Evolutionary conservation across 2,329 filamentous ascomycete species (phyloP).

Genomic region (Phialemoniopsis sp.): DNA sequence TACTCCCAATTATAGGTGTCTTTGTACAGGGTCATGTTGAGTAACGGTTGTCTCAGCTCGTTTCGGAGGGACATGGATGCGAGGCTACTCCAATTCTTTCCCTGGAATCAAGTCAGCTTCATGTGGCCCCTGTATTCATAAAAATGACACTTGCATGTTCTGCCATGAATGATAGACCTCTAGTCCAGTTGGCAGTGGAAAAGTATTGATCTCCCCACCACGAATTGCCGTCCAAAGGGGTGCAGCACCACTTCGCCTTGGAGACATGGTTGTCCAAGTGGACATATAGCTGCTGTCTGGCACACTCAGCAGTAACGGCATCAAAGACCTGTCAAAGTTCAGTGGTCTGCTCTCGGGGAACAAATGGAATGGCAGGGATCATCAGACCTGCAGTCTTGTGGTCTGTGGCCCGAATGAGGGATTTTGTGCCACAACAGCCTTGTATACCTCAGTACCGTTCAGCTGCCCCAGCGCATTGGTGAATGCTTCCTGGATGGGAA

Average conservation of each 20-base stretch:
- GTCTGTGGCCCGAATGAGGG: constrained; percentile 40
- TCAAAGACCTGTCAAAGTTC: constrained; percentile 40
- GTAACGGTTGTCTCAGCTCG: constrained; percentile 31
- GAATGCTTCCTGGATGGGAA: constrained; percentile 29
- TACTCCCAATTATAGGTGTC: constrained; percentile 38
- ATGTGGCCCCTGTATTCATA: background rate
- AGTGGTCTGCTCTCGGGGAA: too few relatives aligned
- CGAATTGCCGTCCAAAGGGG: constrained; percentile 38
- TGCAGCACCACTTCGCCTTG: constrained; percentile 44
- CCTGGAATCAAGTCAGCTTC: constrained; percentile 17
- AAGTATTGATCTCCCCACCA: constrained; percentile 52
- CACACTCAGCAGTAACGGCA: constrained; percentile 46
- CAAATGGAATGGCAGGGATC: too few relatives aligned
- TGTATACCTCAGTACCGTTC: constrained; percentile 40
- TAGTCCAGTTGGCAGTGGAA: constrained; percentile 46
- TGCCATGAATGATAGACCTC: constrained; percentile 48
- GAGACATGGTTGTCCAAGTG: constrained; percentile 49
- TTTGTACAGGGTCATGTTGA: constrained; percentile 19
- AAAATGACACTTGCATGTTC: constrained; percentile 30
- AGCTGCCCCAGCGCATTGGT: constrained; percentile 32
- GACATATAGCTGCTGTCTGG: constrained; percentile 41
- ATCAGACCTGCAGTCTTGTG: constrained; percentile 34
- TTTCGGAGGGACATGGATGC: constrained; percentile 38
- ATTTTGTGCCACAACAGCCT: constrained; percentile 43
- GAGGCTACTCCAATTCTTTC: constrained; percentile 32